These are phyloP conservation scores for Termitomyces sp. DNA, from an alignment of 768 basidiomycete species.

Conservation along the genomic window DNA sequence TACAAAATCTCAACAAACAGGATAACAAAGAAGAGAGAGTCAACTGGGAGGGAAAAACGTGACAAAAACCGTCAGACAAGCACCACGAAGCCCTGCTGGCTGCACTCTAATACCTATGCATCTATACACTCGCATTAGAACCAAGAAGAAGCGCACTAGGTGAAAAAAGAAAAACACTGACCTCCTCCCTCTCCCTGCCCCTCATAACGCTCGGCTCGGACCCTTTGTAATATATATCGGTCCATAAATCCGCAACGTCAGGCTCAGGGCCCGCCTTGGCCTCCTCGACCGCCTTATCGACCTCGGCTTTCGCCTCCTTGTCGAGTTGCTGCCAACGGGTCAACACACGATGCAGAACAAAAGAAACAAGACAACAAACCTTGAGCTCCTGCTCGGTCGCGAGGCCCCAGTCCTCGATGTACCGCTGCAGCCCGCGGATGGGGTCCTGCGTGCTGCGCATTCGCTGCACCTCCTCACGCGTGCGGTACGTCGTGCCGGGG, in stretches of 20 bases:
- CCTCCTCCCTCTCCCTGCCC: conserved; percentile 92
- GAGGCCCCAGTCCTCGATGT: conserved; percentile 95
- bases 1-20: too few species aligned
- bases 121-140: not conserved
- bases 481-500: conserved; percentile 98
- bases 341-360: not conserved
- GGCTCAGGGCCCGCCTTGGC: conserved; percentile 85
- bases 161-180: not conserved
- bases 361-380: conserved; percentile 30
- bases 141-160: too few species aligned
- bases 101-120: not conserved
- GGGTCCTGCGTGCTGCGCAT: conserved; percentile 96
- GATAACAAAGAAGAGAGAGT: too few species aligned
- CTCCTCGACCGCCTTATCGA: conserved; percentile 83
- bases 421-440: conserved; percentile 88
- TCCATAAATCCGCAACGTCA: conserved; percentile 57
- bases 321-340: conserved; percentile 55
- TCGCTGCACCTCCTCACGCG: conserved; percentile 94
- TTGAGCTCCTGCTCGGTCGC: conserved; percentile 88
- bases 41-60: too few species aligned
- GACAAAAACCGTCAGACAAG: not conserved
- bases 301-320: conserved; percentile 40
- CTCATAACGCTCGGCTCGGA: conserved; percentile 85
- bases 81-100: too few species aligned
- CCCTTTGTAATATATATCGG: conserved; percentile 81